A percentile compares a stretch with the other conserved stretches of the same genome.
Evolutionary conservation across 768 basidiomycete species (phyloP).

Genomic region (Xerocomellus chrysenteron): DNA sequence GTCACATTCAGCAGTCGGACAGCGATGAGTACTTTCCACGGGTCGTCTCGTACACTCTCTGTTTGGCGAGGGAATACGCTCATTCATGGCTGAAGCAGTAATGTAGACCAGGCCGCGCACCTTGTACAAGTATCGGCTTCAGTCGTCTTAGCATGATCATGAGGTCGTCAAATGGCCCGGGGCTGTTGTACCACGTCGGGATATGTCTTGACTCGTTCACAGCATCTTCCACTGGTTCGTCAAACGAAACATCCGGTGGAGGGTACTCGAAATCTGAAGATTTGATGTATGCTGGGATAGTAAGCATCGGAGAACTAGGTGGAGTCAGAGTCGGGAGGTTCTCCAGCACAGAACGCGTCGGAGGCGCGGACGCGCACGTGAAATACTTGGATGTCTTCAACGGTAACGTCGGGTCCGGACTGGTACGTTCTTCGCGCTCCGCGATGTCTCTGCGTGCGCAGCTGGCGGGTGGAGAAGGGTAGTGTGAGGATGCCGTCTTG

Average conservation of each 20-base stretch:
- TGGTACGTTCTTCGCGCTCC: neutral
- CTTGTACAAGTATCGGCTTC: conserved; percentile 33
- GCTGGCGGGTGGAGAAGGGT: conserved; percentile 8
- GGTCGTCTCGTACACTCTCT: conserved; percentile 55
- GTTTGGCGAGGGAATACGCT: neutral
- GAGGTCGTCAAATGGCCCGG: conserved; percentile 20
- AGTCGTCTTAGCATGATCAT: conserved; percentile 27
- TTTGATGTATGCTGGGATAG: conserved; percentile 5
- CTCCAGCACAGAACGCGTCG: neutral
- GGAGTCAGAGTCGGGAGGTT: neutral
- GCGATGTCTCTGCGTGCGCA: neutral
- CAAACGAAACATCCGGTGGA: neutral
- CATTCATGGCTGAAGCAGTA: neutral
- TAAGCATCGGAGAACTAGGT: conserved; percentile 3
- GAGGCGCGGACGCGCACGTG: neutral
- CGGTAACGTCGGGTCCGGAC: neutral
- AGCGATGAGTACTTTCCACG: conserved; percentile 71
- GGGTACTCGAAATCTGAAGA: conserved; percentile 6
- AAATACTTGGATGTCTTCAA: conserved; percentile 26
- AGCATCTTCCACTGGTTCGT: neutral
- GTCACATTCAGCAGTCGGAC: conserved; percentile 73
- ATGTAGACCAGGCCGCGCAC: conserved; percentile 10
- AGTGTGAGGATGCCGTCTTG: neutral
- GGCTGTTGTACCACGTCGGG: neutral
- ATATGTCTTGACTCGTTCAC: neutral